Percentiles rank a stretch among this genome's conserved stretches.
Conservation (phyloP, 2,329 filamentous ascomycete genomes). For the Colletotrichum musae region DNA sequence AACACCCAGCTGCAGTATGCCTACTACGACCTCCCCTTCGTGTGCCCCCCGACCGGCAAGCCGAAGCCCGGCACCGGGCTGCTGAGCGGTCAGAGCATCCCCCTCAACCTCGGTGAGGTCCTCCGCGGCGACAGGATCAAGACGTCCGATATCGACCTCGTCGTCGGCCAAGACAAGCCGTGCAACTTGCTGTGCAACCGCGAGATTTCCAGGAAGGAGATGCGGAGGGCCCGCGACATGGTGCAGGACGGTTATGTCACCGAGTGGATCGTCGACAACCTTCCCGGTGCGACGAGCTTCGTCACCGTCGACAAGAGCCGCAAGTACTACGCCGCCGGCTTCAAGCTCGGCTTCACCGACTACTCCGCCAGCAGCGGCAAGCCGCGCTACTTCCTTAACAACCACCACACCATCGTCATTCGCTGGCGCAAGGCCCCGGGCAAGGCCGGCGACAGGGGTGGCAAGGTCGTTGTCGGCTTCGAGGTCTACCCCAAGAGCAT, state of each 20-base stretch:
- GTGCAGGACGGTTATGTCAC: constrained; percentile 86
- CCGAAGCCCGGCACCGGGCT: constrained; percentile 76
- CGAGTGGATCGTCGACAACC: constrained; percentile 94
- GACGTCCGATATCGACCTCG: constrained; percentile 85
- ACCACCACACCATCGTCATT: constrained; percentile 89
- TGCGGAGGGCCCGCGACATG: constrained; percentile 79
- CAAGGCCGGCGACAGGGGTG: constrained; percentile 76
- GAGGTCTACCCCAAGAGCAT: constrained; percentile 93
- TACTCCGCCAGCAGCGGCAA: constrained; percentile 70
- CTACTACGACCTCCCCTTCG: constrained; percentile 89
- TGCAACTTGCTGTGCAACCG: constrained; percentile 81
- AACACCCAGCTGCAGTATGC: constrained; percentile 92
- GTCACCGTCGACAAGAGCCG: constrained; percentile 86
- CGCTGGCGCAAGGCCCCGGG: constrained; percentile 82
- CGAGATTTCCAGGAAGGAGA: constrained; percentile 73
- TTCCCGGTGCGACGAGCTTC: constrained; percentile 90
- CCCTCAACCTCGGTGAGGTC: constrained; percentile 89
- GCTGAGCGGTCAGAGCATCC: constrained; percentile 82
- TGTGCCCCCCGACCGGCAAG: constrained; percentile 83
- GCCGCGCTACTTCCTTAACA: constrained; percentile 83
- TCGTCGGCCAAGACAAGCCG: constrained; percentile 81
- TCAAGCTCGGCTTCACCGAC: constrained; percentile 88
- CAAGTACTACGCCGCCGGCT: constrained; percentile 92
- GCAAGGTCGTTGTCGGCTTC: constrained; percentile 88
- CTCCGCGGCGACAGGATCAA: constrained; percentile 89